Percentiles rank a stretch among this genome's conserved stretches.
phyloP scores from a whole-genome alignment of 371 early-diverging fungal species.

The Zychaea mexicana region DNA sequence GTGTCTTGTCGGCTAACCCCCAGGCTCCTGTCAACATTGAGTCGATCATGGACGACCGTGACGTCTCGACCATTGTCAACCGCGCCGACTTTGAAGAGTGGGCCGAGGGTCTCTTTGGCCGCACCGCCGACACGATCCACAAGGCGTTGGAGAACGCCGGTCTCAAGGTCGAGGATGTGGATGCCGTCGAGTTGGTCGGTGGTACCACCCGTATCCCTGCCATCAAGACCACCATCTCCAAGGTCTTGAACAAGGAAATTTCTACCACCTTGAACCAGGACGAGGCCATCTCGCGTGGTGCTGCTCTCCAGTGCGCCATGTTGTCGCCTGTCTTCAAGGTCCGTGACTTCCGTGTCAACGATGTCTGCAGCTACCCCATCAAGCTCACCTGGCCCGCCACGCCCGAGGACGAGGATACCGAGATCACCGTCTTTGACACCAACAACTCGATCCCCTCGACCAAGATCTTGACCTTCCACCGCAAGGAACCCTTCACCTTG shows the following conservation, averaged over 20 bases:
- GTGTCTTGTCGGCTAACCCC: slow-evolving; percentile 92
- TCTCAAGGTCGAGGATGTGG: slow-evolving; percentile 78
- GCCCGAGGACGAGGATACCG: slow-evolving; percentile 73
- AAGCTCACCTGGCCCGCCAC: slow-evolving; percentile 73
- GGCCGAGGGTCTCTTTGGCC: slow-evolving; percentile 73
- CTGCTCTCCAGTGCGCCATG: slow-evolving; percentile 97
- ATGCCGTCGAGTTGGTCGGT: slow-evolving; percentile 93
- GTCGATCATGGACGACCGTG: slow-evolving; percentile 93
- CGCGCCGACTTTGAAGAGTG: slow-evolving; percentile 87
- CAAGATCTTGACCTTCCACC: slow-evolving; percentile 86
- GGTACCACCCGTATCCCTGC: slow-evolving; percentile 94
- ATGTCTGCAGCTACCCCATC: slow-evolving; percentile 72
- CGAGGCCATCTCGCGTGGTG: slow-evolving; percentile 96
- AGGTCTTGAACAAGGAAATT: slow-evolving; percentile 84
- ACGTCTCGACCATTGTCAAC: slow-evolving; percentile 82
- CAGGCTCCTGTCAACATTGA: slow-evolving; percentile 93
- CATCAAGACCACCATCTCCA: slow-evolving; percentile 85
- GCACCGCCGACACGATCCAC: slow-evolving; percentile 73
- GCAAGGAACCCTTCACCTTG: slow-evolving; percentile 78
- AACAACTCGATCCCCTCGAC: slow-evolving; percentile 82
- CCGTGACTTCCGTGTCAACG: slow-evolving; percentile 92
- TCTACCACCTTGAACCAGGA: slow-evolving; percentile 96
- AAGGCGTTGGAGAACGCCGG: slow-evolving; percentile 84
- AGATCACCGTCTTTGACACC: slow-evolving; percentile 69
- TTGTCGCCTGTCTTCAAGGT: slow-evolving; percentile 97